Conservation (phyloP, 345 rosid genomes). For the Populus nigra region DNA sequence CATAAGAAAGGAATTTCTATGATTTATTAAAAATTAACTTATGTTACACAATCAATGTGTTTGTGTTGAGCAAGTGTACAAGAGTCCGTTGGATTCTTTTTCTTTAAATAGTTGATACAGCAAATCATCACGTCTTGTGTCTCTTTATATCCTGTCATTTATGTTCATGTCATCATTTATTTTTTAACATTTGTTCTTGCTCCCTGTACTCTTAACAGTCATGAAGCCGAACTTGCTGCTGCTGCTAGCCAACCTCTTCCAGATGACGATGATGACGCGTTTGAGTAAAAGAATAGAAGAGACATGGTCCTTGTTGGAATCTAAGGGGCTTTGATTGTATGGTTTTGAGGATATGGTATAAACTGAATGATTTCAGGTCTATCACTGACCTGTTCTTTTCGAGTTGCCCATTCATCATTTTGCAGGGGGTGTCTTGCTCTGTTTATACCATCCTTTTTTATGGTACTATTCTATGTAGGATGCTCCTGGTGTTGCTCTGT, state of each 20-base stretch:
- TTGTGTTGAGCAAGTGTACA: background rate
- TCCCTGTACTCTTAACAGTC: slow-evolving; percentile 1
- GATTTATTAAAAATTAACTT: background rate
- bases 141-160: too few relatives aligned
- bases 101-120: background rate
- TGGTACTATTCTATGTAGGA: background rate
- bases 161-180: background rate
- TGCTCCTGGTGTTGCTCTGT: background rate
- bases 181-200: background rate
- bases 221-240: slow-evolving; percentile 19
- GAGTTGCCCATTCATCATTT: slow-evolving; percentile 7
- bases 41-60: background rate
- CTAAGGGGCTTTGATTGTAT: background rate
- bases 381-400: slow-evolving; percentile 6
- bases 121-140: background rate
- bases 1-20: background rate
- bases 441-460: slow-evolving; percentile 9
- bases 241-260: slow-evolving; percentile 34
- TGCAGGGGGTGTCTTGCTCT: slow-evolving; percentile 6
- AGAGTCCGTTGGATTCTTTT: background rate
- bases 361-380: slow-evolving; percentile 10
- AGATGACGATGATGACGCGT: slow-evolving; percentile 30
- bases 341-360: slow-evolving; percentile 19
- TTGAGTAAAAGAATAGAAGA: background rate
- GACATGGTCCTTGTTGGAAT: background rate